A percentile compares a stretch with the other conserved stretches of the same genome.
Evolutionary conservation across 2,329 filamentous ascomycete species (phyloP).

Genomic region (Hypoxylon sp.): DNA sequence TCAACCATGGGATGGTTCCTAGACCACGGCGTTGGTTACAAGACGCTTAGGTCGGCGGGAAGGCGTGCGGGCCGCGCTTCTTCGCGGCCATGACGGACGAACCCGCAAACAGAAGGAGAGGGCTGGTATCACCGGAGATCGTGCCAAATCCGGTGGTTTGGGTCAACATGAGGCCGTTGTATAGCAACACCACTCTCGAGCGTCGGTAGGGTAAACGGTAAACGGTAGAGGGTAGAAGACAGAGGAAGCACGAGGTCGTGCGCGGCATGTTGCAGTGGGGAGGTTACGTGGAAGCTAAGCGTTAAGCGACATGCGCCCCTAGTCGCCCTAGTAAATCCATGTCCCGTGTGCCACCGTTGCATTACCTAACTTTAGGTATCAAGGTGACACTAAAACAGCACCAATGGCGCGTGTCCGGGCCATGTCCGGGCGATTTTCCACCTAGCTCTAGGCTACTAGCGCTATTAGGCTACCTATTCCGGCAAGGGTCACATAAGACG

Average conservation of each 20-base stretch:
- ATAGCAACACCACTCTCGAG: conserved; percentile 11
- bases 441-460: background rate
- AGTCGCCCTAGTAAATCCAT: no score
- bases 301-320: conserved; percentile 42
- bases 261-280: conserved; percentile 16
- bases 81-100: background rate
- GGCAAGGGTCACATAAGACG: conserved; percentile 1
- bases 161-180: conserved; percentile 1
- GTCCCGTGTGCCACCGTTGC: conserved; percentile 25
- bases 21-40: background rate
- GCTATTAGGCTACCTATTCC: background rate
- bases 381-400: background rate
- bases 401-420: background rate
- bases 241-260: conserved; percentile 30
- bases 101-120: conserved; percentile 1
- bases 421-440: background rate
- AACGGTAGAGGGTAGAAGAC: conserved; percentile 11
- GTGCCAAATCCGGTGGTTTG: conserved; percentile 21
- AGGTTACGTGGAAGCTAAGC: conserved; percentile 34
- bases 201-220: conserved; percentile 9
- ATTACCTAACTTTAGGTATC: conserved; percentile 32
- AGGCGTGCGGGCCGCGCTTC: conserved; percentile 3
- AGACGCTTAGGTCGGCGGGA: conserved; percentile 1
- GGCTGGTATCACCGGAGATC: conserved; percentile 19
- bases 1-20: conserved; percentile 3